These are phyloP conservation scores for Excoecaria agallocha DNA, from an alignment of 345 rosid species.

Conservation along the genomic window DNA sequence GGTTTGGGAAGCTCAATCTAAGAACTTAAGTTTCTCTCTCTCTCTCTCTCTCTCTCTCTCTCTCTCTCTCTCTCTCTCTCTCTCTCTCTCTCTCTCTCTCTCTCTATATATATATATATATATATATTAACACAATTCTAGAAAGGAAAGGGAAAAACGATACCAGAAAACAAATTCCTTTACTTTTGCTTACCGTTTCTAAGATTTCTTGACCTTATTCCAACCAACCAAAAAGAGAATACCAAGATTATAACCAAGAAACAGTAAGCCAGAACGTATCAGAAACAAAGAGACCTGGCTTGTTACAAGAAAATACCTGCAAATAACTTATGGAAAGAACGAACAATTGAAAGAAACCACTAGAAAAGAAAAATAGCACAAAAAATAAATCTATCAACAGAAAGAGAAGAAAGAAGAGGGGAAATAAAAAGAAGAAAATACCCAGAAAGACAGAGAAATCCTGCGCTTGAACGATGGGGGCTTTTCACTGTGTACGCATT, in stretches of 20 bases:
- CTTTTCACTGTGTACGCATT: background rate
- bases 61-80: no score
- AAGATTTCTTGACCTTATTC: background rate
- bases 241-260: background rate
- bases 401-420: background rate
- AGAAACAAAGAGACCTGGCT: no score
- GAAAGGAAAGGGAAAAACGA: background rate
- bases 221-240: constrained; percentile 11
- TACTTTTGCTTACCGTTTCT: background rate
- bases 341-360: no score
- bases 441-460: background rate
- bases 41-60: no score
- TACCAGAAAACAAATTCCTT: background rate
- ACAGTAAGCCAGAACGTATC: background rate
- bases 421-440: background rate
- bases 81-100: no score
- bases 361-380: background rate
- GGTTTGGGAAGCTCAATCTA: background rate
- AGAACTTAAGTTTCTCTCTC: no score
- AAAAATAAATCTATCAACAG: background rate
- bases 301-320: background rate
- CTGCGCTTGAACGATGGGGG: background rate
- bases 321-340: background rate
- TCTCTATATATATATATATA: no score
- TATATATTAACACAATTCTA: background rate